Conservation (phyloP, 345 rosid species). For the Murraya koenigii region DNA sequence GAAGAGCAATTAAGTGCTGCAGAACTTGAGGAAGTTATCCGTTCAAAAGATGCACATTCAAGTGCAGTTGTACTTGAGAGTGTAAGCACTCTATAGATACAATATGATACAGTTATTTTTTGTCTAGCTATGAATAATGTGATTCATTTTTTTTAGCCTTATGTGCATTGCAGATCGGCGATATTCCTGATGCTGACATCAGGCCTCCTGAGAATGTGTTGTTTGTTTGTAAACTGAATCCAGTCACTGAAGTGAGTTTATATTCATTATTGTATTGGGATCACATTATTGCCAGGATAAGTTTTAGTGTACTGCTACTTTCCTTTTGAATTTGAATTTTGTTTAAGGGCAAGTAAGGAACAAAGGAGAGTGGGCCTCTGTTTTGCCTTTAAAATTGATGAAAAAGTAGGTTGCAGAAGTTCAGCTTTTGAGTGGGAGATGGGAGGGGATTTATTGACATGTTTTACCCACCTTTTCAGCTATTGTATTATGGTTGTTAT, state of each 20-base stretch:
- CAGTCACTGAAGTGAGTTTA: conserved; percentile 86
- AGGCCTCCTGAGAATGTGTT: conserved; percentile 95
- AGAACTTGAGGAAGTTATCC: conserved; percentile 79
- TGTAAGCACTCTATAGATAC: conserved; percentile 42
- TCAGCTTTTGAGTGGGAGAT: not conserved
- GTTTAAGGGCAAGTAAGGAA: not conserved
- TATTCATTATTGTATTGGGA: conserved; percentile 10
- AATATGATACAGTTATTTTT: conserved; percentile 10
- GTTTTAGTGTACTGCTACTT: conserved; percentile 3
- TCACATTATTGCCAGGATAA: not conserved
- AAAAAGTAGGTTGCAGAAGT: not conserved
- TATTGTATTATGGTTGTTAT: not conserved
- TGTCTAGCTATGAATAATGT: conserved; percentile 6
- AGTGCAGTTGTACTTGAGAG: conserved; percentile 97
- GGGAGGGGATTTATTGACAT: not conserved
- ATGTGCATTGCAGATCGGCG: conserved; percentile 49
- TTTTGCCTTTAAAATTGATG: not conserved
- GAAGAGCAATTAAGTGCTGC: conserved; percentile 69
- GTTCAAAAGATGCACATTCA: conserved; percentile 79
- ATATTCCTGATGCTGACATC: conserved; percentile 78
- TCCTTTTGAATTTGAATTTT: not conserved
- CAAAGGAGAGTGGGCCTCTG: not conserved
- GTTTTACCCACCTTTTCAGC: not conserved
- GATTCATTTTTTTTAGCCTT: conserved; percentile 7
- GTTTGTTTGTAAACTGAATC: conserved; percentile 96